A percentile compares a stretch with the other conserved stretches of the same genome.
These are phyloP conservation scores for Sphagnum fallax DNA, from an alignment of 228 moss, liverwort and hornwort genomes.

Conservation along the genomic window DNA sequence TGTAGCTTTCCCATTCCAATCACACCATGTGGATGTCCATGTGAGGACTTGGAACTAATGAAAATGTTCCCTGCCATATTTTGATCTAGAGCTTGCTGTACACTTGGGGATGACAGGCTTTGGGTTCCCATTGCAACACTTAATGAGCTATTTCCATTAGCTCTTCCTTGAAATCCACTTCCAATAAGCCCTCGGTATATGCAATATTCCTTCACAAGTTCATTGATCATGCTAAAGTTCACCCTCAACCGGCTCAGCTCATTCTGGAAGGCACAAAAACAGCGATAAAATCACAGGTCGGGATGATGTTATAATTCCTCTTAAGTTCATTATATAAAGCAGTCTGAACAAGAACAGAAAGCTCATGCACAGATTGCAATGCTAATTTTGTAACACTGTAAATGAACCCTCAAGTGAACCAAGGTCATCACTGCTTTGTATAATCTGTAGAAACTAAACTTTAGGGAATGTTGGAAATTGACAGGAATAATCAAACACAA, in stretches of 20 bases:
- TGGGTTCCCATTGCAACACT: slow-evolving; percentile 48
- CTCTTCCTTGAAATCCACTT: slow-evolving; percentile 28
- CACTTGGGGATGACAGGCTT: neutral
- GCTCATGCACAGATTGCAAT: too few relatives aligned
- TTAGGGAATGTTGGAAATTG: too few relatives aligned
- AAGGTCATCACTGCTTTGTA: too few relatives aligned
- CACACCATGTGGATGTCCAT: slow-evolving; percentile 15
- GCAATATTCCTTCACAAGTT: slow-evolving; percentile 72
- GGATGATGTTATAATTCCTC: neutral
- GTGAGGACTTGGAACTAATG: slow-evolving; percentile 15
- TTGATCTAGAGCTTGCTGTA: slow-evolving; percentile 20
- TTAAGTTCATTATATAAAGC: too few relatives aligned
- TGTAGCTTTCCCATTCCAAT: slow-evolving; percentile 17
- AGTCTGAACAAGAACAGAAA: too few relatives aligned
- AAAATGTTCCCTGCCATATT: slow-evolving; percentile 7
- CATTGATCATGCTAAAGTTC: slow-evolving; percentile 50
- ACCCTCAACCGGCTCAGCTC: slow-evolving; percentile 70
- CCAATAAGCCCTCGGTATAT: slow-evolving; percentile 70
- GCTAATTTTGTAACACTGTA: too few relatives aligned
- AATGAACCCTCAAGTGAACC: too few relatives aligned
- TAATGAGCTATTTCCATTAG: slow-evolving; percentile 22
- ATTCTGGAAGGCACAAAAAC: slow-evolving; percentile 45
- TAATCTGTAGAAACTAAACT: too few relatives aligned
- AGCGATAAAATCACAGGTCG: neutral
- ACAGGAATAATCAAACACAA: too few relatives aligned